phyloP scores from a whole-genome alignment of 176 grass and related monocot species.

The Secale cereale region DNA sequence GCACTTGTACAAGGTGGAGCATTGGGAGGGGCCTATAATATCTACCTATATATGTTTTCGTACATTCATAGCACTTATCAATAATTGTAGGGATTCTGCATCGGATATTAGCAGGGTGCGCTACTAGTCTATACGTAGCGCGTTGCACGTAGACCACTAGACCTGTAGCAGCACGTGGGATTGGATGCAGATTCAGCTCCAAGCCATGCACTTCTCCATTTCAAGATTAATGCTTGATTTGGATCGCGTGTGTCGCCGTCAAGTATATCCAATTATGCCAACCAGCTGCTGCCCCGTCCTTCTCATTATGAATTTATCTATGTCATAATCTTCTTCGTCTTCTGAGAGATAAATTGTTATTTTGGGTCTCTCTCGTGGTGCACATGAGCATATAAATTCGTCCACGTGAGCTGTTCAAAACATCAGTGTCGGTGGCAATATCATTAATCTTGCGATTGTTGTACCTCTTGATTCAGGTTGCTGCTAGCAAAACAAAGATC shows the following conservation, averaged over 20 bases:
- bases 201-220: not conserved
- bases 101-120: not conserved
- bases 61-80: no score
- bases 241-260: not conserved
- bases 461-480: slow-evolving; percentile 43
- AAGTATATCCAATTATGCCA: not conserved
- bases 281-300: not conserved
- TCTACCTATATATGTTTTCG: no score
- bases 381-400: not conserved
- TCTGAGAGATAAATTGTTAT: no score
- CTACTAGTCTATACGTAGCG: not conserved
- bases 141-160: not conserved
- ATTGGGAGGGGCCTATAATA: no score
- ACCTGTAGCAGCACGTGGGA: not conserved
- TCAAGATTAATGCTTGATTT: not conserved
- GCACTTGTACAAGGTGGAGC: no score
- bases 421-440: not conserved
- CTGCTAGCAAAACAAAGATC: slow-evolving; percentile 90
- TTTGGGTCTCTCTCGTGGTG: no score
- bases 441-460: not conserved
- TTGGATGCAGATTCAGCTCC: not conserved
- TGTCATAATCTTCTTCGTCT: no score
- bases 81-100: no score
- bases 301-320: not conserved
- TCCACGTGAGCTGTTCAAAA: not conserved